Evolutionary conservation across 257 asterid genomes (phyloP).

Genomic region (Forsythia viridissima): DNA sequence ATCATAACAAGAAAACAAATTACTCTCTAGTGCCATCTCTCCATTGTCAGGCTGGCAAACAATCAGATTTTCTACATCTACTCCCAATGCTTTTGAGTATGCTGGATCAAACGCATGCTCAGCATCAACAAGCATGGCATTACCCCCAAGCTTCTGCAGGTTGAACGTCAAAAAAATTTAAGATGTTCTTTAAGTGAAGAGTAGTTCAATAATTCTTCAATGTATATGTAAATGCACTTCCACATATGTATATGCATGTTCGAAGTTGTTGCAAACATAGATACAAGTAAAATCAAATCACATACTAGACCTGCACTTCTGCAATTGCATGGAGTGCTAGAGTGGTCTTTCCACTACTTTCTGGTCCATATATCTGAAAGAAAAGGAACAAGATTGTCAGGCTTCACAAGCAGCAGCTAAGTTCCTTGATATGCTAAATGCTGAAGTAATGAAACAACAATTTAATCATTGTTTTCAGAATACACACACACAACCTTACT

Average conservation of each 20-base stretch:
- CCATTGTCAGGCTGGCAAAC: constrained; percentile 99
- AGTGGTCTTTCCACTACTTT: constrained; percentile 99
- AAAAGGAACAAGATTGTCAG: constrained; percentile 17
- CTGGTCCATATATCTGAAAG: constrained; percentile 92
- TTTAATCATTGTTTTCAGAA: neutral
- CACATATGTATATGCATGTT: neutral
- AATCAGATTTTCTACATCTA: constrained; percentile 93
- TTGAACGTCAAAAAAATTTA: constrained; percentile 25
- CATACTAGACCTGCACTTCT: constrained; percentile 96
- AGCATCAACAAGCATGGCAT: constrained; percentile 99
- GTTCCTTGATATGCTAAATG: neutral
- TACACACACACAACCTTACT: neutral
- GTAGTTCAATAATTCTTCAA: neutral
- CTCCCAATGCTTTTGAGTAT: constrained; percentile 91
- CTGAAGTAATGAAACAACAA: neutral
- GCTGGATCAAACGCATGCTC: constrained; percentile 99
- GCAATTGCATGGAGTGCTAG: constrained; percentile 99
- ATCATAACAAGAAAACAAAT: constrained; percentile 31
- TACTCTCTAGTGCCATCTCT: constrained; percentile 99
- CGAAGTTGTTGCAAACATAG: neutral
- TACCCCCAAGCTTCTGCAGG: constrained; percentile 92
- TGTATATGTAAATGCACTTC: neutral
- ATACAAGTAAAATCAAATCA: constrained; percentile 33
- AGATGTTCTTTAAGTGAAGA: constrained; percentile 16
- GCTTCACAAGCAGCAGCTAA: constrained; percentile 13